Conservation (phyloP, 2,329 filamentous ascomycete genomes). For the Paraphaeosphaeria sporulosa region DNA sequence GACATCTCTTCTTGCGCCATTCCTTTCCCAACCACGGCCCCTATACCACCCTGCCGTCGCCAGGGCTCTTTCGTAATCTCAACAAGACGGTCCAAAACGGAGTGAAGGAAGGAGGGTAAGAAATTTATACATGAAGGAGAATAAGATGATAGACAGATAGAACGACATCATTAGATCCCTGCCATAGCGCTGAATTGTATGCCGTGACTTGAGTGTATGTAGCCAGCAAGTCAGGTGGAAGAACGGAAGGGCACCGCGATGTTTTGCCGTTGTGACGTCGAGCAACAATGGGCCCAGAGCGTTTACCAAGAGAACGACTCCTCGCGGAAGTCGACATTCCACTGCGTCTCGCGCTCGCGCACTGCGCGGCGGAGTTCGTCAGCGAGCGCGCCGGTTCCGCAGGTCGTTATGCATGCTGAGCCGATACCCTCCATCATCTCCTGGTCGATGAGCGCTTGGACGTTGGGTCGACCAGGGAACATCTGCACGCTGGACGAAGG, state of each 20-base stretch:
- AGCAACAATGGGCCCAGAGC: slow-evolving; percentile 7
- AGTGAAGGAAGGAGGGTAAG: slow-evolving; percentile 27
- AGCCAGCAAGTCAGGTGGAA: slow-evolving; percentile 1
- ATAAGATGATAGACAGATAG: slow-evolving; percentile 5
- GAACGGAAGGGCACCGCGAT: slow-evolving; percentile 4
- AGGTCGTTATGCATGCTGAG: slow-evolving; percentile 86
- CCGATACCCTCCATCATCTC: slow-evolving; percentile 85
- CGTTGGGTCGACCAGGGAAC: slow-evolving; percentile 87
- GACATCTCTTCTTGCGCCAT: slow-evolving; percentile 5
- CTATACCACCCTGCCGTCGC: slow-evolving; percentile 2
- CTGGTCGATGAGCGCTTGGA: slow-evolving; percentile 78
- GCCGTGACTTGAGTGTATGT: slow-evolving; percentile 5
- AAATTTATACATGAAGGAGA: slow-evolving; percentile 41
- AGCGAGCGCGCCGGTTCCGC: slow-evolving; percentile 75
- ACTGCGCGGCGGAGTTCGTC: slow-evolving; percentile 77
- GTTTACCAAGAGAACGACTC: slow-evolving; percentile 74
- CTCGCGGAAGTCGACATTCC: slow-evolving; percentile 79
- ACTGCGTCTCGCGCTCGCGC: slow-evolving; percentile 68
- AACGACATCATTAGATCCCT: slow-evolving; percentile 15
- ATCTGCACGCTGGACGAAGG: slow-evolving; percentile 85
- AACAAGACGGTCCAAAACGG: slow-evolving; percentile 8
- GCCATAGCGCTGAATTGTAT: neutral
- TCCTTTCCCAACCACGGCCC: neutral
- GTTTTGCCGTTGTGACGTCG: slow-evolving; percentile 8
- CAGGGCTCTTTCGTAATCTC: neutral